Evolutionary conservation across 805 yeast genomes (phyloP).

Genomic region (Kazachstania africana): DNA sequence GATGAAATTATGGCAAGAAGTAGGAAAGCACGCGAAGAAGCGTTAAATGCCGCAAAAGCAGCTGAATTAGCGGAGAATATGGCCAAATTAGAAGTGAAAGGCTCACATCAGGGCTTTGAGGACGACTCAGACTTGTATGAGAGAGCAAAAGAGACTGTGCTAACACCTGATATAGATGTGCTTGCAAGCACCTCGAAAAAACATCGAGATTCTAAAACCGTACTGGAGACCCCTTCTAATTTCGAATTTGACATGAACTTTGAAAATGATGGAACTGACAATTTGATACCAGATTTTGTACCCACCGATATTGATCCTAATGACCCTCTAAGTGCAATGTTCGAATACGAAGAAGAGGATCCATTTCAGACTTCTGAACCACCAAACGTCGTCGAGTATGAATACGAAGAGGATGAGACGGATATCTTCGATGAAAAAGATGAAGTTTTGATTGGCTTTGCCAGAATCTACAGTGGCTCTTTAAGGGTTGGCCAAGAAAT

Average conservation of each 20-base stretch:
- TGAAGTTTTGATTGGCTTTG: conserved; percentile 76
- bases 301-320: conserved; percentile 27
- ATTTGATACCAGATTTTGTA: conserved; percentile 14
- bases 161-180: conserved; percentile 17
- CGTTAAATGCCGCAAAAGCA: conserved; percentile 54
- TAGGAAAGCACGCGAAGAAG: conserved; percentile 52
- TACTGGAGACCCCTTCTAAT: conserved; percentile 5
- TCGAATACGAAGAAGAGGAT: conserved; percentile 45
- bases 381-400: conserved; percentile 23
- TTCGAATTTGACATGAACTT: conserved; percentile 18
- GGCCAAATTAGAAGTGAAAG: conserved; percentile 9
- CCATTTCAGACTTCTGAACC: conserved; percentile 18
- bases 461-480: conserved; percentile 82
- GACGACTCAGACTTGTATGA: conserved; percentile 11
- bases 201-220: conserved; percentile 1
- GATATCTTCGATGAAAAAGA: conserved; percentile 35
- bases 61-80: conserved; percentile 28
- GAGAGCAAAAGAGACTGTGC: conserved; percentile 19
- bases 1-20: conserved; percentile 56
- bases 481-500: conserved; percentile 63
- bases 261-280: conserved; percentile 13
- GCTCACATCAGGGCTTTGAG: conserved; percentile 4
- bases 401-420: conserved; percentile 34
- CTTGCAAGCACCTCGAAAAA: not conserved
- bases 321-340: conserved; percentile 26